These are phyloP conservation scores for Neolecta irregularis DNA, from an alignment of 1,139 yeast species.

Conservation along the genomic window DNA sequence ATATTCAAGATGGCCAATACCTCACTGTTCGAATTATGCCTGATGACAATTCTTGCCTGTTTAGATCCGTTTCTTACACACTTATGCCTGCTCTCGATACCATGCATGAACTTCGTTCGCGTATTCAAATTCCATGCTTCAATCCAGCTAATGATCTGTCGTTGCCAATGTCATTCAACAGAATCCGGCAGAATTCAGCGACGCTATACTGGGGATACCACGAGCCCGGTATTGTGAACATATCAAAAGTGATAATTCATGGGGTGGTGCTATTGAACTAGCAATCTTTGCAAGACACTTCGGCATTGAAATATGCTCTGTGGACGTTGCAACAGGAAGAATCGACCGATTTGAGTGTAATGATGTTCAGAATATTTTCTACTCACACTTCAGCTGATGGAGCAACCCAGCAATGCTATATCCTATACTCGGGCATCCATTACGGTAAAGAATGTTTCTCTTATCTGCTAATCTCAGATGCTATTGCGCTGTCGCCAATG, in stretches of 20 bases:
- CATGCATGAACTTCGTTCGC: conserved; percentile 32
- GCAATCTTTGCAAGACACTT: conserved; percentile 46
- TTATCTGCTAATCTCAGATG: no score
- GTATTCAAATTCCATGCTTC: no score
- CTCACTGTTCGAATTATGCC: conserved; percentile 46
- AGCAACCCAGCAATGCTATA: conserved; percentile 30
- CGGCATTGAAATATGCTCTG: conserved; percentile 39
- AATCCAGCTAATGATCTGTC: no score
- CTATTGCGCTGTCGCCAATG: conserved; percentile 32
- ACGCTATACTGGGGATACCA: conserved; percentile 44
- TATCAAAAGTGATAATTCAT: conserved; percentile 46
- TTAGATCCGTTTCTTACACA: conserved; percentile 50
- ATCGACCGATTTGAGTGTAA: conserved; percentile 37
- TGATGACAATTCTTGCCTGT: conserved; percentile 69
- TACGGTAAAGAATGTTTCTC: no score
- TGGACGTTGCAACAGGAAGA: conserved; percentile 53
- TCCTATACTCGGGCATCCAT: conserved; percentile 61
- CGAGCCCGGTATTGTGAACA: conserved; percentile 40
- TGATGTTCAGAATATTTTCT: not conserved
- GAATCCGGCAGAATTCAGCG: conserved; percentile 37
- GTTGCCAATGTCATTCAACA: conserved; percentile 33
- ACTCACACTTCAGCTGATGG: conserved; percentile 4
- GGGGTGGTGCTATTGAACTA: conserved; percentile 83
- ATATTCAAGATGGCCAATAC: conserved; percentile 16
- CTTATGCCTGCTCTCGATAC: conserved; percentile 28